Conservation (phyloP, 2,329 filamentous ascomycete genomes). For the Paecilomyces sp. region DNA sequence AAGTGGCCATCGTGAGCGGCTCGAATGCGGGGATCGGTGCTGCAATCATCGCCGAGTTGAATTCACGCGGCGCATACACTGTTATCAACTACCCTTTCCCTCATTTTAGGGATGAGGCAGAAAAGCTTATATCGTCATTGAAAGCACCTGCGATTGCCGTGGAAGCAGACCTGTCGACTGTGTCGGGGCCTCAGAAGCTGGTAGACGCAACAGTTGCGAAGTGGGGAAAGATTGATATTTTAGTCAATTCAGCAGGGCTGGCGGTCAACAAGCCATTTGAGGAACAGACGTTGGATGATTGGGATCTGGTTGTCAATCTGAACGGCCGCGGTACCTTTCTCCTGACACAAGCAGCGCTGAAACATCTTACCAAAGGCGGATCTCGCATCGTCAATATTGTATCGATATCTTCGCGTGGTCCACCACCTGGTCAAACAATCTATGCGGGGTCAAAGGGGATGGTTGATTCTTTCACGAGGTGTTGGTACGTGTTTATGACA, state of each 20-base stretch:
- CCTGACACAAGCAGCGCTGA: conserved; percentile 18
- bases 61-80: conserved; percentile 40
- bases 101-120: conserved; percentile 21
- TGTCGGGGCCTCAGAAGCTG: conserved; percentile 28
- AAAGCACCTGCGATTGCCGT: conserved; percentile 29
- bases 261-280: conserved; percentile 33
- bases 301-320: conserved; percentile 6
- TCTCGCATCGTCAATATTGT: conserved; percentile 39
- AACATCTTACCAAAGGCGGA: conserved; percentile 29
- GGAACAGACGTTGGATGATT: conserved; percentile 22
- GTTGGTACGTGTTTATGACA: too few relatives aligned
- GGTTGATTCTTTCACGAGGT: too few relatives aligned
- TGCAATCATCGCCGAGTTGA: conserved; percentile 39
- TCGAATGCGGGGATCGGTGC: conserved; percentile 40
- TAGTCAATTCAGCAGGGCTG: conserved; percentile 12
- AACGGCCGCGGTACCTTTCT: too few relatives aligned
- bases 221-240: conserved; percentile 35
- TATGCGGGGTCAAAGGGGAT: too few relatives aligned
- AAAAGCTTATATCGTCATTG: conserved; percentile 20
- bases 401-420: conserved; percentile 28
- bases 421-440: background rate
- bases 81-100: conserved; percentile 43
- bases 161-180: conserved; percentile 36
- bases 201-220: conserved; percentile 27
- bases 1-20: conserved; percentile 44